phyloP scores from a whole-genome alignment of 1,139 yeast species.

The Kurtzmaniella quercitrusa region DNA sequence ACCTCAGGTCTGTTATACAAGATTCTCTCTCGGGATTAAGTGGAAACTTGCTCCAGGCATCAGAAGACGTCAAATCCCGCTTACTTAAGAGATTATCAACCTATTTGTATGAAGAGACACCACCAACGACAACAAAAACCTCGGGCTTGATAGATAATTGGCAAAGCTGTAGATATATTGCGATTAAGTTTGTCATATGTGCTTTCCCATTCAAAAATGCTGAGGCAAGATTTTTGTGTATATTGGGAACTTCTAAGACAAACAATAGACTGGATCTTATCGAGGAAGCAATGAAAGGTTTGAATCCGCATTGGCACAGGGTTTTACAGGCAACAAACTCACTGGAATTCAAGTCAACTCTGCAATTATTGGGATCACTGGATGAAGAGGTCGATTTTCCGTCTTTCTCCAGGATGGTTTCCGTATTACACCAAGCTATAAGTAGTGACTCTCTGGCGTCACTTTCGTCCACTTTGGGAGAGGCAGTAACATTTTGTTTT shows the following conservation, averaged over 20 bases:
- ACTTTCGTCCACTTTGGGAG: slow-evolving; percentile 24
- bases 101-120: slow-evolving; percentile 24
- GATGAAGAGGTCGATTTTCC: slow-evolving; percentile 39
- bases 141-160: slow-evolving; percentile 19
- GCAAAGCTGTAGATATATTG: slow-evolving; percentile 51
- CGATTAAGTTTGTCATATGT: slow-evolving; percentile 63
- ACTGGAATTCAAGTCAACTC: slow-evolving; percentile 37
- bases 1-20: slow-evolving; percentile 65
- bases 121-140: slow-evolving; percentile 13
- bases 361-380: slow-evolving; percentile 39
- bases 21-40: slow-evolving; percentile 65
- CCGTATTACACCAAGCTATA: slow-evolving; percentile 20
- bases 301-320: slow-evolving; percentile 72
- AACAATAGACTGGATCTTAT: slow-evolving; percentile 64
- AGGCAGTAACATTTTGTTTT: slow-evolving; percentile 45
- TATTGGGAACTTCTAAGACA: slow-evolving; percentile 53
- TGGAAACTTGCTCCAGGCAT: slow-evolving; percentile 41
- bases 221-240: slow-evolving; percentile 63
- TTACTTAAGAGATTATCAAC: slow-evolving; percentile 43
- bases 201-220: slow-evolving; percentile 68
- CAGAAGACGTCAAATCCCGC: slow-evolving; percentile 31
- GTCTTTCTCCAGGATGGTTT: slow-evolving; percentile 29
- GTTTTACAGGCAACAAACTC: slow-evolving; percentile 41
- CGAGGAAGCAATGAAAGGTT: slow-evolving; percentile 80
- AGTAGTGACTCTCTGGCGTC: slow-evolving; percentile 13